These are phyloP conservation scores for Musa schizocarpa DNA, from an alignment of 176 grass and related monocot genomes.

Conservation along the genomic window DNA sequence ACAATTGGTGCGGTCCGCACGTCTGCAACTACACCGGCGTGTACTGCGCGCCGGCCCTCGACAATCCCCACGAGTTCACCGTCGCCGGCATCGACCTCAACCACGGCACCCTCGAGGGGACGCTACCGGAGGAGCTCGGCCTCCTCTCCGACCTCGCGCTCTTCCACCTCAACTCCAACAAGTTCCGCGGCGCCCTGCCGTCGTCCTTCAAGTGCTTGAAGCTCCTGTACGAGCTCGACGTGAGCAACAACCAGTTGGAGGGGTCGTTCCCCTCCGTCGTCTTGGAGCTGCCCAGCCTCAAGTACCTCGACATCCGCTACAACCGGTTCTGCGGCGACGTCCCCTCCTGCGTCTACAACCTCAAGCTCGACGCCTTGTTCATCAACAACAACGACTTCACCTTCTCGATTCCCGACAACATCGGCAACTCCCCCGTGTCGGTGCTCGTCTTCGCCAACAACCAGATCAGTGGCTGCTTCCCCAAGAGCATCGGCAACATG, in stretches of 20 bases:
- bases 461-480: not conserved
- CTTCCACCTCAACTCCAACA: conserved; percentile 14
- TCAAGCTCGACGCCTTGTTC: conserved; percentile 67
- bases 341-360: conserved; percentile 49
- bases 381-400: conserved; percentile 77
- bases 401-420: conserved; percentile 1
- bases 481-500: not conserved
- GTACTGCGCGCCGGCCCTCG: conserved; percentile 10
- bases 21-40: conserved; percentile 20
- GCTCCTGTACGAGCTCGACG: conserved; percentile 13
- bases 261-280: conserved; percentile 9
- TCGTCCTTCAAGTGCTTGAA: not conserved
- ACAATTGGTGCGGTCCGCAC: conserved; percentile 3
- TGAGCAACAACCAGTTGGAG: conserved; percentile 14
- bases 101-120: conserved; percentile 4
- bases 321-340: conserved; percentile 55
- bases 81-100: conserved; percentile 19
- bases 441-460: conserved; percentile 9
- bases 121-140: conserved; percentile 4
- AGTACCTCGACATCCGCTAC: conserved; percentile 27
- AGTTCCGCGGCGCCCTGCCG: not conserved
- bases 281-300: not conserved
- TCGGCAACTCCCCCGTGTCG: not conserved
- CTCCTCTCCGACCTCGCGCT: conserved; percentile 7
- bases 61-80: conserved; percentile 2